phyloP scores from a whole-genome alignment of 805 yeast species.

The Pichia thaimueangensis region DNA sequence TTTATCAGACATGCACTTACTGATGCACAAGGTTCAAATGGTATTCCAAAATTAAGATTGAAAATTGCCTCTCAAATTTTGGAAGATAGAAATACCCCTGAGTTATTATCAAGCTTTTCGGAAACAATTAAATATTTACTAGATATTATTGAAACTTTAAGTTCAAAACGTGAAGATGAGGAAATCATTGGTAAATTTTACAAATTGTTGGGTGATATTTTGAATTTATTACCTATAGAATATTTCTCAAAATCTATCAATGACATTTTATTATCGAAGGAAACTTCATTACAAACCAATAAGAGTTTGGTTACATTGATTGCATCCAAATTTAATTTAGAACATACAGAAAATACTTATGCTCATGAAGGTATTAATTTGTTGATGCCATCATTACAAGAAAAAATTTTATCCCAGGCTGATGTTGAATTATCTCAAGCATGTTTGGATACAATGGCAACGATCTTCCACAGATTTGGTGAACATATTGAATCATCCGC shows the following conservation, averaged over 20 bases:
- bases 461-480: constrained; percentile 59
- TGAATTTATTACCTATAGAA: constrained; percentile 69
- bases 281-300: constrained; percentile 43
- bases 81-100: constrained; percentile 20
- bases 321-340: constrained; percentile 62
- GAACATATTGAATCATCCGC: constrained; percentile 39
- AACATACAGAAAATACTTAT: constrained; percentile 43
- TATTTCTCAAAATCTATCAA: constrained; percentile 61
- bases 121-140: constrained; percentile 32
- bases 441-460: constrained; percentile 60
- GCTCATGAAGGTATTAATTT: constrained; percentile 46
- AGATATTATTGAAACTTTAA: constrained; percentile 33
- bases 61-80: constrained; percentile 31
- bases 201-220: constrained; percentile 51
- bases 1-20: constrained; percentile 49
- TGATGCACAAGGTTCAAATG: constrained; percentile 33
- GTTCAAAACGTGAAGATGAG: constrained; percentile 22
- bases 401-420: constrained; percentile 30
- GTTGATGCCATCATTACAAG: constrained; percentile 45
- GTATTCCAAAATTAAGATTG: constrained; percentile 39
- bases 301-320: constrained; percentile 58
- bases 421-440: constrained; percentile 57
- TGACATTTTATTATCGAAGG: constrained; percentile 32
- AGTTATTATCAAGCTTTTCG: constrained; percentile 23
- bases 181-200: constrained; percentile 40